Conservation (phyloP, 2,329 filamentous ascomycete species). For the Colletotrichum musae region DNA sequence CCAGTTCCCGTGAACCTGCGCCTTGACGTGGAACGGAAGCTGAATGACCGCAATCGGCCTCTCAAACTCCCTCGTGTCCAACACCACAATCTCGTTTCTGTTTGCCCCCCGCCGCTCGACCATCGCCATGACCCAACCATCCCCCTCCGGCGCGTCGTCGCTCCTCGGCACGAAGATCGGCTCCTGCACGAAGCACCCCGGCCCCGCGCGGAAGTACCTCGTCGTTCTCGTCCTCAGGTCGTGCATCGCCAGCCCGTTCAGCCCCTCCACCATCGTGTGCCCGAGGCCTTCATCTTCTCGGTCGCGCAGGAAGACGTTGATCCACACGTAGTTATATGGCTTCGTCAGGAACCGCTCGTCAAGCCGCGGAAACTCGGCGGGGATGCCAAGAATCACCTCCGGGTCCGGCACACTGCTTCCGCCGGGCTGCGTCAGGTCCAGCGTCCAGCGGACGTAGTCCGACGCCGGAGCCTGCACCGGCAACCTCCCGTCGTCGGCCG, state of each 20-base stretch:
- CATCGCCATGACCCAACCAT: conserved; percentile 55
- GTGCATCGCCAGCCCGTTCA: conserved; percentile 38
- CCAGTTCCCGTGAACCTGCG: conserved; percentile 52
- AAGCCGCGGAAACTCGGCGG: conserved; percentile 60
- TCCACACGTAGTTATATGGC: conserved; percentile 53
- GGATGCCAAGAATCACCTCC: conserved; percentile 51
- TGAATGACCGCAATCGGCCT: conserved; percentile 56
- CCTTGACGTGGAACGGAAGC: conserved; percentile 52
- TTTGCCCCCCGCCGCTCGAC: conserved; percentile 43
- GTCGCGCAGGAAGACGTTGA: conserved; percentile 52
- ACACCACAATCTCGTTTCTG: conserved; percentile 55
- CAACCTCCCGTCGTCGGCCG: conserved; percentile 40
- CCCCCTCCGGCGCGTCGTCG: conserved; percentile 52
- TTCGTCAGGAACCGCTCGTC: conserved; percentile 59
- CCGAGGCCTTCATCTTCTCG: not conserved
- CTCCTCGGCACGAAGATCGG: conserved; percentile 57
- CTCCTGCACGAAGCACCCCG: conserved; percentile 55
- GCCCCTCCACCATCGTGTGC: conserved; percentile 6
- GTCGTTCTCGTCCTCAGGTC: conserved; percentile 13
- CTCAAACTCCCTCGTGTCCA: conserved; percentile 56
- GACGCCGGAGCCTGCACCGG: conserved; percentile 53
- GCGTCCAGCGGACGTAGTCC: conserved; percentile 58
- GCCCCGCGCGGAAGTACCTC: conserved; percentile 48
- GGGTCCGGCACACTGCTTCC: conserved; percentile 48
- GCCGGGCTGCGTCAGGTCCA: conserved; percentile 52